phyloP scores from a whole-genome alignment of 768 basidiomycete genomes.

The Coprinopsis cinerea region DNA sequence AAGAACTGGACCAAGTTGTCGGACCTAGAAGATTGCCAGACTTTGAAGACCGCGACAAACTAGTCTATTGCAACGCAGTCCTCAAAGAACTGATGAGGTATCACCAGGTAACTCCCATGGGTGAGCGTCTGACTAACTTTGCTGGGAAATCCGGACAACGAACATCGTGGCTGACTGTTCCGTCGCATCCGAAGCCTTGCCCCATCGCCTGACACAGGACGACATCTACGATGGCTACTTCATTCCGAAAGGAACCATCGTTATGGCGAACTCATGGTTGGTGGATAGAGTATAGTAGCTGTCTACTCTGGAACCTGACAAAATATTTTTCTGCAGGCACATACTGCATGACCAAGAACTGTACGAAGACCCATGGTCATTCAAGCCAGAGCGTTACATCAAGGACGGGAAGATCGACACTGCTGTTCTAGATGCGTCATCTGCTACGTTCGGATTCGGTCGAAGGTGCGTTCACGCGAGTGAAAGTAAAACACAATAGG shows the following conservation, averaged over 20 bases:
- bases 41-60: conserved; percentile 11
- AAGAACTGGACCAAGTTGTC: conserved; percentile 18
- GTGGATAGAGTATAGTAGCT: not conserved
- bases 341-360: conserved; percentile 13
- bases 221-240: too few species aligned
- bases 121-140: conserved; percentile 11
- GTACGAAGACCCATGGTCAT: conserved; percentile 7
- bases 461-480: conserved; percentile 6
- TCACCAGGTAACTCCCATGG: conserved; percentile 15
- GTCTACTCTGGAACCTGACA: not conserved
- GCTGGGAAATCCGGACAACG: too few species aligned
- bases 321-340: conserved; percentile 8
- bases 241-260: conserved; percentile 11
- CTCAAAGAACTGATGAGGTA: conserved; percentile 20
- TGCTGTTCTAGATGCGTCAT: conserved; percentile 2
- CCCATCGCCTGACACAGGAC: conserved; percentile 9
- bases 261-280: conserved; percentile 8
- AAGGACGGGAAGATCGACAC: conserved; percentile 9
- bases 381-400: conserved; percentile 13
- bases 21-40: conserved; percentile 15
- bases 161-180: too few species aligned
- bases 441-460: conserved; percentile 8
- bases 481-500: too few species aligned
- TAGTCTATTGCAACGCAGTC: conserved; percentile 13
- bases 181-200: too few species aligned